Base-by-base conservation (phyloP, 192 early-diverging fungal genomes). In the Anaeromyces robustus region DNA sequence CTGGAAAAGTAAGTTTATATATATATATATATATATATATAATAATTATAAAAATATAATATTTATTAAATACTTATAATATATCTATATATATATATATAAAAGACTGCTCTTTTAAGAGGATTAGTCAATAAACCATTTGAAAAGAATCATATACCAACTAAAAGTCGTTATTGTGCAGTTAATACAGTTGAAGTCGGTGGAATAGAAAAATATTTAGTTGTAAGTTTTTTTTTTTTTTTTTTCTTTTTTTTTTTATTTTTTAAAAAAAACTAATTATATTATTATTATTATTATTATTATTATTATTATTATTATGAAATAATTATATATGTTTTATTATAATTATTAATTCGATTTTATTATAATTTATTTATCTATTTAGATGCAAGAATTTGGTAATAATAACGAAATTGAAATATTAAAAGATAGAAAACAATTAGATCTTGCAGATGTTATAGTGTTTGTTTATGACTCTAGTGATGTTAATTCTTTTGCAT, bases 101-200 rank as follows among this genome's bases (percentile, higher is more conserved):
- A n/a, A 30, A 81, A 93, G 91, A 94, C 96, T 0, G 89, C 94
- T 29, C 82, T 99, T 29, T 87, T 99, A 82, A 87, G 92, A 39
- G 91, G 93, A 14, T 94, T 97, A 83, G 92, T 96, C 32, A 91
- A 95, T 80, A 95, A 96, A 79, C 91, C 93, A 26, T 97, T 95
- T 83, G 84, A 86, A 14, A 87, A 90, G 18, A 88, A 89, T 29
- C 96, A 97, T 84, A 83, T 85, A 81, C 93, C 95, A 0, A 95
- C 98, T 0, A 87, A 88, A 13, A 90, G 90, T 77, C 86, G 92
- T 2, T 94, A 94, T 80, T 91, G 90, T 34, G 95, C 94, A 1
- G 98, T 98, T 7, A 98, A 97, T 83, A 95, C 97, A 11, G 95
- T 98, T 4, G 96, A 98, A 80, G 94, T 96, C 81, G 94, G 95